phyloP scores from a whole-genome alignment of 2,329 filamentous ascomycete genomes.

The Claviceps spartinae region DNA sequence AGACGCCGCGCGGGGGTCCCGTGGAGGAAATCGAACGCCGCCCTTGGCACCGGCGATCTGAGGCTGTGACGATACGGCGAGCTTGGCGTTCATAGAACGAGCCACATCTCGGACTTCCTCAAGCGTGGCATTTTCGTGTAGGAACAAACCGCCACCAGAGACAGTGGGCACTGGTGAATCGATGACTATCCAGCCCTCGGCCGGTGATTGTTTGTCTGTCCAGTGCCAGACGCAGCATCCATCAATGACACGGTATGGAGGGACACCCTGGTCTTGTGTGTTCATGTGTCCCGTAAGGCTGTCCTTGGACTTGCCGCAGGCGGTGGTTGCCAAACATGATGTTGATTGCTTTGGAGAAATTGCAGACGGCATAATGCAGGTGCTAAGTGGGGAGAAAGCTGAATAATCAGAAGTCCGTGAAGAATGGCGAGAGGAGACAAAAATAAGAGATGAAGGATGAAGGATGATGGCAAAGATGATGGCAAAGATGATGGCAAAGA shows the following conservation, averaged over 20 bases:
- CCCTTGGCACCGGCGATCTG: not conserved
- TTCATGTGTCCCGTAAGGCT: not conserved
- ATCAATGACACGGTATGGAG: not conserved
- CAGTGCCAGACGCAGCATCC: conserved; percentile 1
- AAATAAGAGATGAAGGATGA: too few relatives aligned
- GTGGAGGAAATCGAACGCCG: not conserved
- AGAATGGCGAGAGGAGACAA: too few relatives aligned
- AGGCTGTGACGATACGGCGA: not conserved
- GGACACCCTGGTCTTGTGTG: not conserved
- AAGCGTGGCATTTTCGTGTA: not conserved
- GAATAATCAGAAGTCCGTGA: too few relatives aligned
- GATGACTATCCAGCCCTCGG: conserved; percentile 1
- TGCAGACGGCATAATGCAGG: not conserved
- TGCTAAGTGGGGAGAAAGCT: too few relatives aligned
- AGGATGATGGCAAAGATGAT: too few relatives aligned
- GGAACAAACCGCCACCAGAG: not conserved
- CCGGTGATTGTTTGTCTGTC: not conserved
- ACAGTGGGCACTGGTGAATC: not conserved
- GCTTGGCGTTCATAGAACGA: not conserved
- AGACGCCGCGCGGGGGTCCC: not conserved
- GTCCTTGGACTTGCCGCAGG: not conserved
- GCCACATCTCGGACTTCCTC: not conserved
- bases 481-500: too few relatives aligned
- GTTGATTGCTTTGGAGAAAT: not conserved
- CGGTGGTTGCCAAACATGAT: not conserved